A percentile compares a stretch with the other conserved stretches of the same genome.
These are phyloP conservation scores for Tympanopsis confertula DNA, from an alignment of 2,329 filamentous ascomycete genomes.

Conservation along the genomic window DNA sequence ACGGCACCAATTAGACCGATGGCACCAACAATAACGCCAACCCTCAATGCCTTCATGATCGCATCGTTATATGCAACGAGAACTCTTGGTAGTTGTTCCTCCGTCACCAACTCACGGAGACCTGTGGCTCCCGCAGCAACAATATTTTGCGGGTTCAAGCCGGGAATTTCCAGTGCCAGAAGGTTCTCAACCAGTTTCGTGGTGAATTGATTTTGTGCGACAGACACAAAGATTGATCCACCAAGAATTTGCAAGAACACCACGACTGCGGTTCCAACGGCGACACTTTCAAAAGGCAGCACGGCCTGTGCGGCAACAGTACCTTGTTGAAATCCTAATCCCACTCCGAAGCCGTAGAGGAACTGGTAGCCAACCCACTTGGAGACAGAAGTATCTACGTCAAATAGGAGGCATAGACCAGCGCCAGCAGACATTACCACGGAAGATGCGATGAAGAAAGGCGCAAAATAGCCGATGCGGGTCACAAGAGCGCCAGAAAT, in stretches of 20 bases:
- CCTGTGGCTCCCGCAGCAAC: conserved; percentile 23
- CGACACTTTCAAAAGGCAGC: conserved; percentile 26
- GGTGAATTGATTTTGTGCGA: conserved; percentile 37
- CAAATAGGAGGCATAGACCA: conserved; percentile 29
- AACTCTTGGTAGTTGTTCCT: conserved; percentile 19
- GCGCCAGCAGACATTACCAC: conserved; percentile 21
- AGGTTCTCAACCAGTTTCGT: conserved; percentile 33
- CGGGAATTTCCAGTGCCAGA: conserved; percentile 15
- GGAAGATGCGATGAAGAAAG: conserved; percentile 24
- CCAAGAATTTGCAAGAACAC: conserved; percentile 33
- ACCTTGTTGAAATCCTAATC: conserved; percentile 30
- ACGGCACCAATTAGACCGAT: conserved; percentile 9
- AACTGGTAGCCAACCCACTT: conserved; percentile 33
- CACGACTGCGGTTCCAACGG: conserved; percentile 29
- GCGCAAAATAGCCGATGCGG: conserved; percentile 29
- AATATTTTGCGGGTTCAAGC: conserved; percentile 10
- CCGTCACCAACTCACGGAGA: conserved; percentile 14
- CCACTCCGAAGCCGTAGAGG: conserved; percentile 27
- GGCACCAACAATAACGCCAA: conserved; percentile 29
- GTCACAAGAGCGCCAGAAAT: conserved; percentile 21
- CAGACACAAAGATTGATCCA: conserved; percentile 34
- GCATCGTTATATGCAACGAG: conserved; percentile 30
- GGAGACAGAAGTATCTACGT: conserved; percentile 14
- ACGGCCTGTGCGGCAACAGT: conserved; percentile 32
- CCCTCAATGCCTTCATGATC: conserved; percentile 26